Conservation (phyloP, 768 basidiomycete species). For the Lanmaoa rubissima region DNA sequence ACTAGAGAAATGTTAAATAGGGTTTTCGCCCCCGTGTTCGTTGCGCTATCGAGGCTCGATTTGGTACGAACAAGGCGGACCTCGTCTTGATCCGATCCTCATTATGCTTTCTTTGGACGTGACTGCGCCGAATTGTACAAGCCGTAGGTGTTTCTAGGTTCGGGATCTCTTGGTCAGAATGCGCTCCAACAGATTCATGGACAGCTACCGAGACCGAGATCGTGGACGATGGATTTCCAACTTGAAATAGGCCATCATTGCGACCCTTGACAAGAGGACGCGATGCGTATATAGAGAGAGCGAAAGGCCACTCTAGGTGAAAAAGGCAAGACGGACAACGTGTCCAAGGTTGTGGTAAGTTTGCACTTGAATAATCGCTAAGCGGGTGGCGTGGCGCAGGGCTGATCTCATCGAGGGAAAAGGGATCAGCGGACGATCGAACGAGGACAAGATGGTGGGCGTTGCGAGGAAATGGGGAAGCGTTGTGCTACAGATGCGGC, state of each 20-base stretch:
- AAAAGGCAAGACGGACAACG: slow-evolving; percentile 10
- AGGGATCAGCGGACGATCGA: slow-evolving; percentile 9
- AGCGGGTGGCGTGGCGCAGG: not conserved
- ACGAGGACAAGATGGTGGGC: not conserved
- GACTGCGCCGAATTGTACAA: not conserved
- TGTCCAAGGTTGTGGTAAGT: slow-evolving; percentile 9
- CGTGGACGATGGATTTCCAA: not conserved
- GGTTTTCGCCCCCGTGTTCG: not conserved
- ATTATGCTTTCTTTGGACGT: slow-evolving; percentile 1
- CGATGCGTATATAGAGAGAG: not conserved
- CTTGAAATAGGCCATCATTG: not conserved
- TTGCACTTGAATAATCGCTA: slow-evolving; percentile 9
- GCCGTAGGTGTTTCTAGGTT: not conserved
- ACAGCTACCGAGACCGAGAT: not conserved
- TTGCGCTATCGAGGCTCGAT: slow-evolving; percentile 1
- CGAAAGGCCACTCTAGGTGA: not conserved
- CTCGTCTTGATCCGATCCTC: slow-evolving; percentile 9
- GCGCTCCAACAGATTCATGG: slow-evolving; percentile 9
- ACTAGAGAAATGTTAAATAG: not conserved
- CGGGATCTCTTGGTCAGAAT: slow-evolving; percentile 3
- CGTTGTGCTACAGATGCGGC: not conserved
- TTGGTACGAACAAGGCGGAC: not conserved
- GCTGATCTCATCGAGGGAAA: not conserved
- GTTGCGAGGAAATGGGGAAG: not conserved
- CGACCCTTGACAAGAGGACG: slow-evolving; percentile 6